Base-by-base conservation (phyloP, 2,329 filamentous ascomycete genomes). In the Ophiocordyceps camponoti-saundersi region DNA sequence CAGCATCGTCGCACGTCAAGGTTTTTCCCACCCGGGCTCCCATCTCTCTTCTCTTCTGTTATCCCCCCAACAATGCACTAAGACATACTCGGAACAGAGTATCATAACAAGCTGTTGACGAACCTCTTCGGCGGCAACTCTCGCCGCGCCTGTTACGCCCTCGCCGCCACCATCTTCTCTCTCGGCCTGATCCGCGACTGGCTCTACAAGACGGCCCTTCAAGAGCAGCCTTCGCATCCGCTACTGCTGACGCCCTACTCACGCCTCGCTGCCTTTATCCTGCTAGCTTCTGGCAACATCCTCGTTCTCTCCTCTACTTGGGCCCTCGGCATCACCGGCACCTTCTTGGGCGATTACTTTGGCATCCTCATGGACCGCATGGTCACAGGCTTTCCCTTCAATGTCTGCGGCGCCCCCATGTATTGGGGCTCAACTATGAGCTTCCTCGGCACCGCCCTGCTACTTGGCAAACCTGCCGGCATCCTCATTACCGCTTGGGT, bases 281-380 rank as follows among this genome's bases (percentile, higher is more conserved):
- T 96, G 47, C 75, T 96, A 56, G 72, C 73, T 26, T 60, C 68
- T 36, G 92, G 92, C 49, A 95, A 95, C 64, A 65, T 83, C 46
- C 78, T 98, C 34, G 92, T 98, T 45, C 57, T 96, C 45, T 82
- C 82, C 32, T 92, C 85, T 50, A 96, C 94, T 67, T 95, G 80
- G 79, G 84, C 81, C 32, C 79, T 98, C 40, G 92, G 92, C 48
- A 79, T 98, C 58, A 95, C 88, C 1, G 92, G 92, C 52, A 98
- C 92, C 36, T 98, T 95, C 62, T 72, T 98, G 34, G 92, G 92
- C 56, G 92, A 98, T 70, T 98, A 98, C 72, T 98, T 96, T 61
- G 92, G 92, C 55, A 95, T 96, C 62, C 73, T 98, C 53, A 94
- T 95, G 88, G 90, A 96, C 61, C 70, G 82, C 55, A 90, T 90